A percentile compares a stretch with the other conserved stretches of the same genome.
phyloP scores from a whole-genome alignment of 1,284 basidiomycete species.

The Hemileia vastatrix region DNA sequence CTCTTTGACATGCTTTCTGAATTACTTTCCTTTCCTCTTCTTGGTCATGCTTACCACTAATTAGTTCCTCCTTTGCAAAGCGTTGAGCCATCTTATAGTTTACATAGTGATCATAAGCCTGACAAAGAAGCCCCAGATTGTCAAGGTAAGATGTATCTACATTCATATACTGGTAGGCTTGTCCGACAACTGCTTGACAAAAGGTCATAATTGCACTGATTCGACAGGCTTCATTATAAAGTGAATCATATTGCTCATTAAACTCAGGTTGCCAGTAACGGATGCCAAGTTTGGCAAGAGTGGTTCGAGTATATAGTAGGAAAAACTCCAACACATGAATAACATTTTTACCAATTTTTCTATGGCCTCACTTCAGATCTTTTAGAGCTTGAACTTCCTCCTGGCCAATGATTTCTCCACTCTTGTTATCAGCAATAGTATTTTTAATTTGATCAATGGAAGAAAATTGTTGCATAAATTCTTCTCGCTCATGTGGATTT shows the following conservation, averaged over 20 bases:
- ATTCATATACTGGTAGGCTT: constrained; percentile 15
- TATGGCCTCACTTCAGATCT: no score
- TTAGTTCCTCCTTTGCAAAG: neutral
- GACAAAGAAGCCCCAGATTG: neutral
- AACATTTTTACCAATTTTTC: neutral
- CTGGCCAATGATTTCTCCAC: no score
- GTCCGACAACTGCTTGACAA: neutral
- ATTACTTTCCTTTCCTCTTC: no score
- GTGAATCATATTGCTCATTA: neutral
- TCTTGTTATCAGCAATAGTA: no score
- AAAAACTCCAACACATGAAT: neutral
- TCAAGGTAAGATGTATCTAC: neutral
- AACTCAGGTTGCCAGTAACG: neutral
- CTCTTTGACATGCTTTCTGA: no score
- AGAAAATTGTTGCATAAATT: no score
- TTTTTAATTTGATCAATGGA: no score
- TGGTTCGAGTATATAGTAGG: neutral
- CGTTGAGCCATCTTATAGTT: neutral
- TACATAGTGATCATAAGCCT: constrained; percentile 13
- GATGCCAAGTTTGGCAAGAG: constrained; percentile 1
- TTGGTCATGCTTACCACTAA: no score
- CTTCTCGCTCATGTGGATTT: no score
- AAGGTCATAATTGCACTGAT: neutral
- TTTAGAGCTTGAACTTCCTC: no score
- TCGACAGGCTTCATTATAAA: neutral